A percentile compares a stretch with the other conserved stretches of the same genome.
Evolutionary conservation across 495 filamentous ascomycete species (phyloP).

Genomic region (Jackrogersella multiformis): DNA sequence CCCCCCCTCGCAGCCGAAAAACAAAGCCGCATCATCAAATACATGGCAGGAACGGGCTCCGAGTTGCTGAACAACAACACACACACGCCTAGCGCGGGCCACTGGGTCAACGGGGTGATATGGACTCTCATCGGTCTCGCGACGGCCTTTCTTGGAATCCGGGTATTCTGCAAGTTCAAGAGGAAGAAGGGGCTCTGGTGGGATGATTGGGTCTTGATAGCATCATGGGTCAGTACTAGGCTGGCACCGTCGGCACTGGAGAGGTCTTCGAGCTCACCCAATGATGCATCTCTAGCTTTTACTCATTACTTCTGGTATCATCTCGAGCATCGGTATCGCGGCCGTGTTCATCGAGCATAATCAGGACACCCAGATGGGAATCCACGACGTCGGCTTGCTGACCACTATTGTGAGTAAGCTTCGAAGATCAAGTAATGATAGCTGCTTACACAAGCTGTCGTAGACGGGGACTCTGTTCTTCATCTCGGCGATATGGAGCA

Average conservation of each 20-base stretch:
- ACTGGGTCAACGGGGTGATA: conserved; percentile 34
- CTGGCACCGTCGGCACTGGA: background rate
- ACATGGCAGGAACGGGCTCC: conserved; percentile 1
- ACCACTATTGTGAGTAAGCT: conserved; percentile 7
- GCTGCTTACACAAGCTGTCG: background rate
- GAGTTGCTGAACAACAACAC: background rate
- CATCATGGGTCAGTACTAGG: conserved; percentile 48
- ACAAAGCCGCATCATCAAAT: no score
- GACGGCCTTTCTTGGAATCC: conserved; percentile 42
- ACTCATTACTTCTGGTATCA: background rate
- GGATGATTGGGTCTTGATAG: conserved; percentile 48
- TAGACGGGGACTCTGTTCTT: conserved; percentile 31
- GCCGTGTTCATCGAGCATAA: conserved; percentile 14
- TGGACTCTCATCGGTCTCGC: conserved; percentile 45
- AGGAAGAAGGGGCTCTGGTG: conserved; percentile 44
- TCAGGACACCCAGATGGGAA: conserved; percentile 17
- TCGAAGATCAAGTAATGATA: background rate
- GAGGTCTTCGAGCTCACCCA: background rate
- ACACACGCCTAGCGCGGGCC: conserved; percentile 28
- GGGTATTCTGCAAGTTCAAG: conserved; percentile 46
- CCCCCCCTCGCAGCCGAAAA: no score
- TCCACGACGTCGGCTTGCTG: conserved; percentile 19
- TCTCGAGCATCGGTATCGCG: conserved; percentile 8
- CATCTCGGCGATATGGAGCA: conserved; percentile 49
- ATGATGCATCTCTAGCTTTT: conserved; percentile 5